These are phyloP conservation scores for Suzukiozyma palmioleophila DNA, from an alignment of 1,139 yeast genomes.

Conservation along the genomic window DNA sequence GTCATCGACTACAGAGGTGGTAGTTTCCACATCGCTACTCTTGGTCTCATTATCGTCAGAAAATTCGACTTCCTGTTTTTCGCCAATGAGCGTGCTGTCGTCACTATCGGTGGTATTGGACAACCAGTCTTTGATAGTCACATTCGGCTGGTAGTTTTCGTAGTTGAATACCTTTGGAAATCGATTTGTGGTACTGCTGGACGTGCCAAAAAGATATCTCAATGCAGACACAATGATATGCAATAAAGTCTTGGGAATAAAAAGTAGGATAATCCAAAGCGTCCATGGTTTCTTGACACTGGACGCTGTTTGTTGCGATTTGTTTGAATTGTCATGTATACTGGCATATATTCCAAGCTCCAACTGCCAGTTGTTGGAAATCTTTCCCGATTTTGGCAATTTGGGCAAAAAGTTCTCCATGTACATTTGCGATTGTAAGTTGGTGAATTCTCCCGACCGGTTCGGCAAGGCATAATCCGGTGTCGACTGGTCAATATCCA, in stretches of 20 bases:
- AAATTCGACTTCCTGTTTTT: background rate
- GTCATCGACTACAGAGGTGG: background rate
- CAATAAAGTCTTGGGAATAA: slow-evolving; percentile 43
- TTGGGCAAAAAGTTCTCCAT: slow-evolving; percentile 33
- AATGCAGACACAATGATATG: slow-evolving; percentile 31
- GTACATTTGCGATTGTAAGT: slow-evolving; percentile 32
- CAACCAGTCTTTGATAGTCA: slow-evolving; percentile 10
- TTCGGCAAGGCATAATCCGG: slow-evolving; percentile 6
- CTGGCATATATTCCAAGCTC: slow-evolving; percentile 44
- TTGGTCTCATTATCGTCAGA: background rate
- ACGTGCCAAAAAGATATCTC: slow-evolving; percentile 27
- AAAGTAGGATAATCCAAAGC: slow-evolving; percentile 40
- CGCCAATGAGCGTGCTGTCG: background rate
- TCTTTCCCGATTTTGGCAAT: slow-evolving; percentile 40
- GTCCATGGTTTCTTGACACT: slow-evolving; percentile 14
- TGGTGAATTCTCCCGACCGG: slow-evolving; percentile 13
- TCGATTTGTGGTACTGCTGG: slow-evolving; percentile 14
- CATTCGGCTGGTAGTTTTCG: slow-evolving; percentile 15
- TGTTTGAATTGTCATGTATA: slow-evolving; percentile 13
- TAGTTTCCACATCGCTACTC: background rate
- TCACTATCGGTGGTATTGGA: background rate
- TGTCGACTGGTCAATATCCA: background rate
- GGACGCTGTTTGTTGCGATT: too few relatives aligned
- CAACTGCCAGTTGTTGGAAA: slow-evolving; percentile 39
- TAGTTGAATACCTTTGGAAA: slow-evolving; percentile 25